Conservation (phyloP, 2,329 filamentous ascomycete species). For the Coniella lustricola region DNA sequence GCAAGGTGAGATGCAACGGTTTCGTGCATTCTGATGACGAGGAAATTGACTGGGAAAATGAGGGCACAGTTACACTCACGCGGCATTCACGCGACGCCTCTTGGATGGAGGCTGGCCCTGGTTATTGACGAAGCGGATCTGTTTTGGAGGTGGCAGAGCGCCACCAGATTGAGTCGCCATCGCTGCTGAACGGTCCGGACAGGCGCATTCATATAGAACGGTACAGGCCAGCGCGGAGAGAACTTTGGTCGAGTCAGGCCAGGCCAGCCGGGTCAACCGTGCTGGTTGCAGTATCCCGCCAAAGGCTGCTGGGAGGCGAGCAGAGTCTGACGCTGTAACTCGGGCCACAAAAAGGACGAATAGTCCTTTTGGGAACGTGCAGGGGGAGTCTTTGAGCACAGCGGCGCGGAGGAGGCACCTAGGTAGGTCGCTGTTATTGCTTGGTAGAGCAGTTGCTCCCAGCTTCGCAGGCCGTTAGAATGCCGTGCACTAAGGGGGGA, state of each 20-base stretch:
- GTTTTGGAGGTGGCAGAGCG: conserved; percentile 41
- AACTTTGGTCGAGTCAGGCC: background rate
- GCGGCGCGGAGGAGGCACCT: background rate
- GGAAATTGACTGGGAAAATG: background rate
- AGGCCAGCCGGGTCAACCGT: background rate
- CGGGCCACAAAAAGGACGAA: background rate
- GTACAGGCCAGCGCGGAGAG: no score
- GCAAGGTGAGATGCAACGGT: background rate
- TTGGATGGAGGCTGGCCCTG: conserved; percentile 77
- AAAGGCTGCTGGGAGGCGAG: no score
- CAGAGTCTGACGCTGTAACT: no score
- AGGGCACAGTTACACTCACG: conserved; percentile 43
- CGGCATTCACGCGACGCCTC: conserved; percentile 69
- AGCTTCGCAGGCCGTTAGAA: background rate
- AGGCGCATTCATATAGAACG: no score
- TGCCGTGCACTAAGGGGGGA: background rate
- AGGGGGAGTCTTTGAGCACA: background rate
- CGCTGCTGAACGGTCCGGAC: conserved; percentile 18
- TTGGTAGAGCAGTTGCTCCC: background rate
- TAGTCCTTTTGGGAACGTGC: background rate
- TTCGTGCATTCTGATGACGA: conserved; percentile 14
- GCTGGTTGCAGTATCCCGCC: no score
- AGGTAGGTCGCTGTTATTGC: no score
- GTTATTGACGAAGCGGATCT: conserved; percentile 75
- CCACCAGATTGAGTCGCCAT: conserved; percentile 42